Evolutionary conservation across 306 rosid species (phyloP), one percentile per base, ranked within the genome.

Genomic region (Alnus glutinosa): DNA sequence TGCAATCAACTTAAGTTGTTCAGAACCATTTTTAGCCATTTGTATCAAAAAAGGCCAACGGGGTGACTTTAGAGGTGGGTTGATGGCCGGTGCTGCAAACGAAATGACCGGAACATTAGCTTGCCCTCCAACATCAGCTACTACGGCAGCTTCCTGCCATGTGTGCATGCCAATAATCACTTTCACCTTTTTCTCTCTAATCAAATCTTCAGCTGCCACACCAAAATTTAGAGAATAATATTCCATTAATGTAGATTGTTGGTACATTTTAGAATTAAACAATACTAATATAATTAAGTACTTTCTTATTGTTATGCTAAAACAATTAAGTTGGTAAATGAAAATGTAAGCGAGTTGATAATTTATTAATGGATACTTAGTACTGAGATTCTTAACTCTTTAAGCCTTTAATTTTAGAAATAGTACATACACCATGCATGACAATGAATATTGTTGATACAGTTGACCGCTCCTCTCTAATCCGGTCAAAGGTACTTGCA

Each of bases 81-180:
- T 84, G 13, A 87, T 77, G 64, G 91, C 2, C 9, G 91, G 89
- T 54, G 92, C 77, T 39, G 78, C 89, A 73, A 89, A 87, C 50
- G 95, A 89, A 82, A 90, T 77, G 77, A 89, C 70, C 3, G 90
- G 92, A 79, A 90, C 81, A 78, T 70, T 84, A 82, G 81, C 32
- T 84, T 74, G 78, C 59, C 61, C 76, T 77, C 85, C 85, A 77
- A 84, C 52, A 78, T 84, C 89, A 19, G 91, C 92, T 9, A 90
- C 88, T 36, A 83, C 82, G 77, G 84, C 77, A 69, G 88, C 88
- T 84, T 90, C 90, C 76, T 55, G 77, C 95, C 95, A 90, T 61
- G 79, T 78, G 1, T 82, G 83, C 90, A 84, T 85, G 76, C 95
- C 95, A 55, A 89, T 79, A 62, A 90, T 77, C 55, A 81, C 89